Base-by-base conservation (phyloP, 139 green algal species). In the Chlorella sp. region DNA sequence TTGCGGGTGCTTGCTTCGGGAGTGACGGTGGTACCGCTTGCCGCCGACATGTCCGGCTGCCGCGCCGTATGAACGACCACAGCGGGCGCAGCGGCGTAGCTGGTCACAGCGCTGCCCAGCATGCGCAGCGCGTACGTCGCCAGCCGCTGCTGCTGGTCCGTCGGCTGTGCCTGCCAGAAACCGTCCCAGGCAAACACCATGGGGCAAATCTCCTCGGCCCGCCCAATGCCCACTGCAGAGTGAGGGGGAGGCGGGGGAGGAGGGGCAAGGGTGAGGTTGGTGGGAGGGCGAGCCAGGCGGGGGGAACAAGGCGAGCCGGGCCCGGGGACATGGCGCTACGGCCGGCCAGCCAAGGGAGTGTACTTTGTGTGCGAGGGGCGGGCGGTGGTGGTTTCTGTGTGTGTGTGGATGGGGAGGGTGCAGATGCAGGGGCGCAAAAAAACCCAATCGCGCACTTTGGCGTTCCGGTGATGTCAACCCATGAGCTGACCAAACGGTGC, bases 111-210 rank as follows among this genome's bases (percentile, higher is more conserved):
- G n/a, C 22, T 86, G 84, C 71, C 83, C 89, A 92, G 87, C 87
- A 88, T 88, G 84, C 84, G 84, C 64, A 88, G 84, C 84, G 84
- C 84, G 39, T 88, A 88, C 22, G 84, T 61, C 48, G 78, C 81
- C 87, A 92, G 57, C 34, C 87, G 78, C 87, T 73, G 81, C 69
- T 91, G 87, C 87, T 91, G 87, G 34, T 91, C 87, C 19, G 24
- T 88, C 34, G 66, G 87, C 36, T 30, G 48, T 1, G 34, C 7
- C 64, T 85, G 69, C 71, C 79, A 81, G 79, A 90, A 92, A n/a
- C 84, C 89, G 39, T 90, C 81, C 84, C 89, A 92, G 15, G 73
- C 73, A 37, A 87, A 92, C 19, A 92, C 69, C 22, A 87, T 69
- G 42, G 75, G 84, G 15, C 36, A 81, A 22, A 92, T 77, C n/a